Base-by-base conservation (phyloP, 352 stramenopile genomes). In the Phytophthora sp. region DNA sequence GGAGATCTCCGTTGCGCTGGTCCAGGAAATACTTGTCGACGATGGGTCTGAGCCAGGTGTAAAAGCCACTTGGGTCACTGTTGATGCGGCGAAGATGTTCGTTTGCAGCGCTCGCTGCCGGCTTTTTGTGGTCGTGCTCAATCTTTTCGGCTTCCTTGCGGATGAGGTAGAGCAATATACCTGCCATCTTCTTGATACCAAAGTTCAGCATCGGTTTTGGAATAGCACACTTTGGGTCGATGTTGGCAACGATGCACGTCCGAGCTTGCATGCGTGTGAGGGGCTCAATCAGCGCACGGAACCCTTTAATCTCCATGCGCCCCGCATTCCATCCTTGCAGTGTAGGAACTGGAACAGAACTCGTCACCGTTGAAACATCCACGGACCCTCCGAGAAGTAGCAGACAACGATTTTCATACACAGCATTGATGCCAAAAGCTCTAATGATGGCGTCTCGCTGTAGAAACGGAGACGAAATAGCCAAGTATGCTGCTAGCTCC, bases 111-210 rank as follows among this genome's bases (percentile, higher is more conserved):
- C 66, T 69, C 10, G 44, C 21, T 0, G 34, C 23, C 2, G 30
- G 23, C 12, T 80, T 78, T 10, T 78, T 79, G 28, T 84, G 62
- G 2, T 77, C 69, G 21, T 87, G 72, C 57, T 93, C 79, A 15
- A 92, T 90, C 54, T 89, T 95, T 51, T 92, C 80, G 12, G 86
- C 82, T 62, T 95, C 84, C 53, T 87, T 86, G 5, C 82, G 75
- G 17, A 95, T 75, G 18, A 95, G 61, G 44, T 88, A 93, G 18
- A 93, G 66, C 52, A 95, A 34, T 26, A 95, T 74, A 0, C 86
- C 86, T 12, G 86, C 86, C 31, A 91, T 74, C 54, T 95, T 95
- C 65, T 95, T 95, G 54, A 93, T 88, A 2, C 73, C 76, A 71
- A 91, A 92, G 55, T 95, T 95, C 26, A 95, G 55, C 55, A 95